These are phyloP conservation scores for Trichoderma endophyticum DNA, from an alignment of 2,329 filamentous ascomycete species.

Conservation along the genomic window DNA sequence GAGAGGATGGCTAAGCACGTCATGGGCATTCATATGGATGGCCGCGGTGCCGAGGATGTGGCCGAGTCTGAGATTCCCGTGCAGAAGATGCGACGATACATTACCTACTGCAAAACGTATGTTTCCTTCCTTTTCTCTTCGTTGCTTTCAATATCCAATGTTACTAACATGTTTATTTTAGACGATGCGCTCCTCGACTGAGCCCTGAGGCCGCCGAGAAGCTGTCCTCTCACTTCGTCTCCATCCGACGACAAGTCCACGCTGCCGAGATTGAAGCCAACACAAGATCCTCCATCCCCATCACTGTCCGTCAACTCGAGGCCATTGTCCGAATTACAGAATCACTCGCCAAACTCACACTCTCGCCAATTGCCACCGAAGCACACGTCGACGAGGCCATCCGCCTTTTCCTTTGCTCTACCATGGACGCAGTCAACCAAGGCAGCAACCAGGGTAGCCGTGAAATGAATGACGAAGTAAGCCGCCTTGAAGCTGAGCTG, in stretches of 20 bases:
- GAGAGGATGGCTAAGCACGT: slow-evolving; percentile 95
- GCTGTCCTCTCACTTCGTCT: slow-evolving; percentile 94
- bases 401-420: slow-evolving; percentile 89
- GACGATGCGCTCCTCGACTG: slow-evolving; percentile 86
- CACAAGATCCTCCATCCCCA: slow-evolving; percentile 87
- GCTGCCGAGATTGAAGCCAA: slow-evolving; percentile 87
- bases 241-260: slow-evolving; percentile 91
- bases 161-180: slow-evolving; percentile 32
- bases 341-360: slow-evolving; percentile 84
- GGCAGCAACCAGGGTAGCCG: slow-evolving; percentile 79
- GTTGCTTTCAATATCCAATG: neutral
- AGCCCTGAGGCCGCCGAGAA: slow-evolving; percentile 91
- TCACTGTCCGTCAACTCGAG: slow-evolving; percentile 95
- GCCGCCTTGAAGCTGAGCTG: slow-evolving; percentile 83
- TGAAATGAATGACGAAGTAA: slow-evolving; percentile 86
- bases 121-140: slow-evolving; percentile 32
- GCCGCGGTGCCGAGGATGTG: slow-evolving; percentile 75
- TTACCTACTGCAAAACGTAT: slow-evolving; percentile 94
- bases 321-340: slow-evolving; percentile 97
- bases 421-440: slow-evolving; percentile 96
- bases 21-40: slow-evolving; percentile 95
- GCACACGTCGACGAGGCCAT: slow-evolving; percentile 96
- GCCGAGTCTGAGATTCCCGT: slow-evolving; percentile 85
- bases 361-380: slow-evolving; percentile 84
- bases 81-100: slow-evolving; percentile 95